Conservation (phyloP, 257 asterid species). For the Capsicum rhomboideum region DNA sequence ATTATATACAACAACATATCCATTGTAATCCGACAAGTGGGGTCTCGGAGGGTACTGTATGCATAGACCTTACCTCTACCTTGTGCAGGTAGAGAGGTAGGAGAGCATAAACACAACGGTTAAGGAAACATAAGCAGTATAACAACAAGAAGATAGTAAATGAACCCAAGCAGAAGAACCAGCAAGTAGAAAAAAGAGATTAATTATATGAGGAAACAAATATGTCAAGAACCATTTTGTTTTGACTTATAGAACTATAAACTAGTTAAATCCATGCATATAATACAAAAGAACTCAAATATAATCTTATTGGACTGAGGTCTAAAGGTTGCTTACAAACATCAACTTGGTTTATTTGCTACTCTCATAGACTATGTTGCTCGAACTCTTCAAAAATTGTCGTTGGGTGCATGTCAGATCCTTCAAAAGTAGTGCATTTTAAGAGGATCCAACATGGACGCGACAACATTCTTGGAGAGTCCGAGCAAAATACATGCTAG, state of each 20-base stretch:
- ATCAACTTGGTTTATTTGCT: background rate
- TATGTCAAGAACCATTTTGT: no score
- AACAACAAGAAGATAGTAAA: no score
- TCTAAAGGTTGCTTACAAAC: background rate
- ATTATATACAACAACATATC: background rate
- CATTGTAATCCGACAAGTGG: fast-evolving
- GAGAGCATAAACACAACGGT: no score
- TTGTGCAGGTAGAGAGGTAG: background rate
- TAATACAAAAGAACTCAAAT: background rate
- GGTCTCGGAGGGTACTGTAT: background rate
- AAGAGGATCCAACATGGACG: background rate
- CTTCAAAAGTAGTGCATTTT: background rate
- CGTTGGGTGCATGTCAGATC: background rate
- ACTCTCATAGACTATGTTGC: background rate
- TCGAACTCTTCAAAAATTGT: background rate
- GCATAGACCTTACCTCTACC: background rate
- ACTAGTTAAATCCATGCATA: background rate
- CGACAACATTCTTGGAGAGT: background rate
- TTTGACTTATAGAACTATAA: no score
- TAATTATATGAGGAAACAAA: background rate
- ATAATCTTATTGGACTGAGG: background rate
- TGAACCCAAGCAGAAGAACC: no score
- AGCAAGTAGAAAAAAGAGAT: background rate
- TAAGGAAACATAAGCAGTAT: no score
- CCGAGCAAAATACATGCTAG: background rate